A percentile compares a stretch with the other conserved stretches of the same genome.
Evolutionary conservation across 2,329 filamentous ascomycete species (phyloP).

Genomic region (Xylariaceae sp.): DNA sequence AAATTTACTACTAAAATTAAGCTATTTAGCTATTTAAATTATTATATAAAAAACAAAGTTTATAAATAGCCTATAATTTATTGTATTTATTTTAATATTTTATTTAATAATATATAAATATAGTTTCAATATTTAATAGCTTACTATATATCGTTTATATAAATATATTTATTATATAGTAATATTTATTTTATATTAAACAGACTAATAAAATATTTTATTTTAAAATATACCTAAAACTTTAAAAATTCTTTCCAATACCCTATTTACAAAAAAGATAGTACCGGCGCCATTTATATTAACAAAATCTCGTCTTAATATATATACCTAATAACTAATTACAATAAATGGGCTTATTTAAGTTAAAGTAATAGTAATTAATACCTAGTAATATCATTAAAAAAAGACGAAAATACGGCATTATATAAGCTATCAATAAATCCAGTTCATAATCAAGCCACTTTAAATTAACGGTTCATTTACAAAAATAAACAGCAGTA

Average conservation of each 20-base stretch:
- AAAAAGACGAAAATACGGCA: slow-evolving; percentile 1
- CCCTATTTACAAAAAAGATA: not conserved
- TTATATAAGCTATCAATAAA: not conserved
- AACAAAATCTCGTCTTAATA: not conserved
- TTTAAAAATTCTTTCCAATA: not conserved
- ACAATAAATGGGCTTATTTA: slow-evolving; percentile 3
- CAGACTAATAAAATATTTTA: slow-evolving; percentile 1
- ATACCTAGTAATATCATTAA: not conserved
- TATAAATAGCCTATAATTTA: not conserved
- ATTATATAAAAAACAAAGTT: no score
- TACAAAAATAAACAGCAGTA: no score
- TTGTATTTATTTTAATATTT: not conserved
- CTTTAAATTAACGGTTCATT: no score
- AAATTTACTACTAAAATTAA: slow-evolving; percentile 1
- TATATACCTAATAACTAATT: not conserved
- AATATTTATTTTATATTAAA: not conserved
- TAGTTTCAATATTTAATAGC: not conserved
- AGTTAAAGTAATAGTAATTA: not conserved
- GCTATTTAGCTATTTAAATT: slow-evolving; percentile 2
- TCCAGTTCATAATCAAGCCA: not conserved
- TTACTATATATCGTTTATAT: not conserved
- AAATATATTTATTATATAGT: not conserved
- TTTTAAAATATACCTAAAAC: no score
- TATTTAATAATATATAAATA: not conserved
- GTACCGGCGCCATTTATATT: no score